Evolutionary conservation across 2,329 filamentous ascomycete genomes (phyloP).

Genomic region (Colletotrichum camelliae): DNA sequence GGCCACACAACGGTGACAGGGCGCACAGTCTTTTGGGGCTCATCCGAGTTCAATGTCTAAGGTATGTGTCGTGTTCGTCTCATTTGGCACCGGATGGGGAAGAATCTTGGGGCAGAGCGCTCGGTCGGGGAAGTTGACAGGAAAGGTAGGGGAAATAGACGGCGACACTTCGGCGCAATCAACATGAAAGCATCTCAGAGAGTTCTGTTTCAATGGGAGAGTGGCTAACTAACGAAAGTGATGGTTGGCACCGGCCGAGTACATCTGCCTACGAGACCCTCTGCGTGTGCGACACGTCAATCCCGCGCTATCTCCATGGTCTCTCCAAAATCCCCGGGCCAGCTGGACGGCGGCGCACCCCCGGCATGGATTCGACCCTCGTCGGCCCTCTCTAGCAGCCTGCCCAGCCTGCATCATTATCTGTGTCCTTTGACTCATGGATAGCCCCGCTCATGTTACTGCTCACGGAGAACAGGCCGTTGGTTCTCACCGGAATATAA

Average conservation of each 20-base stretch:
- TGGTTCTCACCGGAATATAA: neutral
- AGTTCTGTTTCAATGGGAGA: neutral
- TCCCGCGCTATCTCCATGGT: neutral
- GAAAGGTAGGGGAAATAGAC: neutral
- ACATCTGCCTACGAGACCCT: neutral
- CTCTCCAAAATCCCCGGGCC: neutral
- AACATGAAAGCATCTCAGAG: neutral
- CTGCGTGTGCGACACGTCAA: neutral
- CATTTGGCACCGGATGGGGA: neutral
- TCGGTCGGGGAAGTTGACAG: neutral
- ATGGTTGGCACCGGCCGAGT: neutral
- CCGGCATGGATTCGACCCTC: neutral
- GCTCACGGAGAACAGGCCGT: neutral
- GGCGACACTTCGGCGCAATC: neutral
- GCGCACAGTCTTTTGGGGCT: neutral
- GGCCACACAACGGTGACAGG: neutral
- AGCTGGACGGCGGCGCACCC: neutral
- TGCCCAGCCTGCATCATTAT: neutral
- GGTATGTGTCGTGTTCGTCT: neutral
- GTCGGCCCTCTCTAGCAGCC: neutral
- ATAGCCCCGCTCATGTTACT: neutral
- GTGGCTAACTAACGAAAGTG: neutral
- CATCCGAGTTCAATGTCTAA: neutral
- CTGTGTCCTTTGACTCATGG: constrained; percentile 6
- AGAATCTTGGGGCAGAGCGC: neutral